Percentiles rank a stretch among this genome's conserved stretches.
Evolutionary conservation across 75 land plant species (phyloP).

Genomic region (Cunninghamia lanceolata): DNA sequence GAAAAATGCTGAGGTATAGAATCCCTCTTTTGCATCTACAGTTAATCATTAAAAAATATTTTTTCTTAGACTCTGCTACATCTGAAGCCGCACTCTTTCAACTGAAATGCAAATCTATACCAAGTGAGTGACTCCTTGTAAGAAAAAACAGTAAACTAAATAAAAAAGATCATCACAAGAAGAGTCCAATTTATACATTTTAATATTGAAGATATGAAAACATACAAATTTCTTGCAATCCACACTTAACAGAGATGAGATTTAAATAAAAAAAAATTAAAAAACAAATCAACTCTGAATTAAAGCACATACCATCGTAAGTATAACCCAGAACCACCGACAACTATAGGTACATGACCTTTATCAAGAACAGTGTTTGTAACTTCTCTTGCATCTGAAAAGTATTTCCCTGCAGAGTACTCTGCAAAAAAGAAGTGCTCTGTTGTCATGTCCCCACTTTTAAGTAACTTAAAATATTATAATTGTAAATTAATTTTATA

Average conservation of each 20-base stretch:
- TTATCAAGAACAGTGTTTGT: slow-evolving; percentile 53
- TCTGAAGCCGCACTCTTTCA: not conserved
- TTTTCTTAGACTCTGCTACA: not conserved
- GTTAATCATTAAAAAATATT: not conserved
- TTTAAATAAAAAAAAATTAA: not conserved
- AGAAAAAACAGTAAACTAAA: not conserved
- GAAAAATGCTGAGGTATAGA: not conserved
- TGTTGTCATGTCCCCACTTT: too few species aligned
- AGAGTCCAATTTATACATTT: not conserved
- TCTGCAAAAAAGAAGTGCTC: slow-evolving; percentile 33
- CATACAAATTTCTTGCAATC: not conserved
- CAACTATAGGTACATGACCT: slow-evolving; percentile 79
- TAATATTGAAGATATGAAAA: not conserved
- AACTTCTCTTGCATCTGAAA: slow-evolving; percentile 69
- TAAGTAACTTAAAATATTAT: too few species aligned
- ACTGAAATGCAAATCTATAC: not conserved
- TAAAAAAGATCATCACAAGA: not conserved
- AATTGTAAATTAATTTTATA: too few species aligned
- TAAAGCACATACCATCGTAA: slow-evolving; percentile 68
- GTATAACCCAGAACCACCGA: slow-evolving; percentile 91
- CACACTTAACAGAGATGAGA: not conserved
- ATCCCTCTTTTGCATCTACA: not conserved
- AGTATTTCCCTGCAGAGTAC: slow-evolving; percentile 79
- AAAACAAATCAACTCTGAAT: slow-evolving; percentile 5
- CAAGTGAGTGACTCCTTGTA: not conserved